These are phyloP conservation scores for Wickerhamomyces mucosus DNA, from an alignment of 805 yeast species.

Conservation along the genomic window DNA sequence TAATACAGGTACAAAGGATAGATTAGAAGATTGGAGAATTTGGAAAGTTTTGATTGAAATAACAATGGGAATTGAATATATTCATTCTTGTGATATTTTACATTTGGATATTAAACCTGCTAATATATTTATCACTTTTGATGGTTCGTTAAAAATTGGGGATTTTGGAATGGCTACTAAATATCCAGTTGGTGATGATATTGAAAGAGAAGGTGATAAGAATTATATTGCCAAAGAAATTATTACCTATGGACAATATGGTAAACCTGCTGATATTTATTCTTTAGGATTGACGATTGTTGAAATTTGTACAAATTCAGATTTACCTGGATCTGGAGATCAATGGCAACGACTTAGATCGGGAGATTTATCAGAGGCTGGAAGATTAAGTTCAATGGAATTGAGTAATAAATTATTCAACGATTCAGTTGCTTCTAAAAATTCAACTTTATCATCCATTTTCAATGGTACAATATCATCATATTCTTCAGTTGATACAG, in stretches of 20 bases:
- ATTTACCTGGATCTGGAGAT: conserved; percentile 90
- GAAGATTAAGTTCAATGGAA: conserved; percentile 69
- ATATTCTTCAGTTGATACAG: conserved; percentile 19
- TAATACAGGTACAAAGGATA: conserved; percentile 65
- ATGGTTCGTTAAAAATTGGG: conserved; percentile 88
- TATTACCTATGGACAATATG: conserved; percentile 70
- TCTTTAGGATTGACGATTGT: conserved; percentile 90
- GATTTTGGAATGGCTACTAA: conserved; percentile 93
- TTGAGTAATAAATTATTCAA: conserved; percentile 25
- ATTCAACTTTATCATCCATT: conserved; percentile 16
- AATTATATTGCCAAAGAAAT: conserved; percentile 98
- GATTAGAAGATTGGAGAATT: conserved; percentile 91
- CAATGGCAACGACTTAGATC: conserved; percentile 95
- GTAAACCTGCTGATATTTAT: conserved; percentile 89
- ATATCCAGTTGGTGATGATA: conserved; percentile 53
- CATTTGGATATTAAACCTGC: conserved; percentile 96
- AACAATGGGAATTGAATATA: conserved; percentile 65
- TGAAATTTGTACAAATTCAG: conserved; percentile 92
- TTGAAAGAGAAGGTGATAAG: conserved; percentile 94
- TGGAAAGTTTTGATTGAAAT: conserved; percentile 93
- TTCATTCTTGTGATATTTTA: conserved; percentile 67
- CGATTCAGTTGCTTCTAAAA: conserved; percentile 16
- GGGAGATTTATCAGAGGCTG: conserved; percentile 94
- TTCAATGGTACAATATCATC: conserved; percentile 18
- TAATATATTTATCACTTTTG: conserved; percentile 87